phyloP scores from a whole-genome alignment of 2,329 filamentous ascomycete genomes.

The Xylaria sp. region DNA sequence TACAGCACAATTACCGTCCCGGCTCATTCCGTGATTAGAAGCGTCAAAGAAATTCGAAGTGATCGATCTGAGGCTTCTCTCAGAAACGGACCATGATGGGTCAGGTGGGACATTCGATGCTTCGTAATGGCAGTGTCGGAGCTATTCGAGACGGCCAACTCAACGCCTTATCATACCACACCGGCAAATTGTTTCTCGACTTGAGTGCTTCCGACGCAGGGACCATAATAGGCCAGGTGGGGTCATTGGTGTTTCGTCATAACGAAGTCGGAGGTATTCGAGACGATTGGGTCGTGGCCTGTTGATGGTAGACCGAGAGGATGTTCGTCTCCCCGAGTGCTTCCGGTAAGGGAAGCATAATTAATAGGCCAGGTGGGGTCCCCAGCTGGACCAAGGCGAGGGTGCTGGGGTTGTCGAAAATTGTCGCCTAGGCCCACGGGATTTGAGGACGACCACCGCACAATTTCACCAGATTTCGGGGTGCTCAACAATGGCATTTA shows the following conservation, averaged over 20 bases:
- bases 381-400: conserved; percentile 21
- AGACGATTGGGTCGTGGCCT: conserved; percentile 20
- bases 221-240: conserved; percentile 26
- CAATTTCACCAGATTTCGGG: conserved; percentile 15
- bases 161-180: conserved; percentile 25
- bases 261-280: conserved; percentile 23
- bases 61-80: conserved; percentile 27
- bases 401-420: conserved; percentile 21
- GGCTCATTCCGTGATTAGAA: conserved; percentile 26
- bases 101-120: conserved; percentile 25
- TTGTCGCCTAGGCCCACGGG: conserved; percentile 20
- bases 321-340: conserved; percentile 17
- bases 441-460: conserved; percentile 15
- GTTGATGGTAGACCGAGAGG: conserved; percentile 17
- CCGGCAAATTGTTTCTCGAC: conserved; percentile 29
- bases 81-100: conserved; percentile 26
- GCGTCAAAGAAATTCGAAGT: conserved; percentile 24
- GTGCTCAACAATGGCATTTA: conserved; percentile 17
- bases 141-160: conserved; percentile 25
- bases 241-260: conserved; percentile 18
- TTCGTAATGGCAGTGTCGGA: conserved; percentile 26
- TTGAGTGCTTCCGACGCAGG: conserved; percentile 25
- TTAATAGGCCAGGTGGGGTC: conserved; percentile 18
- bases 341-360: conserved; percentile 10
- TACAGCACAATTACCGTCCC: conserved; percentile 25